A percentile compares a stretch with the other conserved stretches of the same genome.
These are phyloP conservation scores for Chalaropsis ovoidea DNA, from an alignment of 2,329 filamentous ascomycete genomes.

Conservation along the genomic window DNA sequence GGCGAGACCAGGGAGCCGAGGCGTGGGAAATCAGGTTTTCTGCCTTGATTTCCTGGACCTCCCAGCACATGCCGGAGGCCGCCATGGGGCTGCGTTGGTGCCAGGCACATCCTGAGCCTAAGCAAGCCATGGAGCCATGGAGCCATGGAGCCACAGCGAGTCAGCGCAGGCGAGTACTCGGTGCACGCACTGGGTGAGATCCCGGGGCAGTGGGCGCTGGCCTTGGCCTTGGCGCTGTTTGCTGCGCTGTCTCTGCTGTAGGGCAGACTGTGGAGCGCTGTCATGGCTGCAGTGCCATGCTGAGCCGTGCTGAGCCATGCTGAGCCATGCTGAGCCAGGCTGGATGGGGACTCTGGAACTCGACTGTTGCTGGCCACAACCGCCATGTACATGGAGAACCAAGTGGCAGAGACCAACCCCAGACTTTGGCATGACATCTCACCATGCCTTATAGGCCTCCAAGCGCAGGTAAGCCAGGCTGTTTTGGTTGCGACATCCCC, in stretches of 20 bases:
- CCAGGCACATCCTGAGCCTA: not conserved
- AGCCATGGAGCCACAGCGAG: not conserved
- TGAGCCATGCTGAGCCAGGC: not conserved
- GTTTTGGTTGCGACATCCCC: not conserved
- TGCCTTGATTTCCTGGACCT: not conserved
- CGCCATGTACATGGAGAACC: not conserved
- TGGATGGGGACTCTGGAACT: not conserved
- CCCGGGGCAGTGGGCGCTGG: not conserved
- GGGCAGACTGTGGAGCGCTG: not conserved
- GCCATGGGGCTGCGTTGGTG: not conserved
- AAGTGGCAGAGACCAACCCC: not conserved
- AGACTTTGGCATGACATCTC: not conserved
- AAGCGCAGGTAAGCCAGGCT: not conserved
- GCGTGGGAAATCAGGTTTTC: conserved; percentile 7
- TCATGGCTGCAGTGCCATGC: not conserved
- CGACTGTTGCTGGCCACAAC: not conserved
- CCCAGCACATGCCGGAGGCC: not conserved
- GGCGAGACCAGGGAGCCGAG: not conserved
- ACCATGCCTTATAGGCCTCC: conserved; percentile 1
- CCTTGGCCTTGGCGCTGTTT: not conserved
- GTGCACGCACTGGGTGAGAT: not conserved
- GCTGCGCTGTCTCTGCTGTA: not conserved
- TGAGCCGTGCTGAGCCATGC: not conserved
- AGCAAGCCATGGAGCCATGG: not conserved
- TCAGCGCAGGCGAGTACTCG: too few species aligned